A percentile compares a stretch with the other conserved stretches of the same genome.
phyloP scores from a whole-genome alignment of 225 moss, liverwort and hornwort species.

The Polytrichum formosum region DNA sequence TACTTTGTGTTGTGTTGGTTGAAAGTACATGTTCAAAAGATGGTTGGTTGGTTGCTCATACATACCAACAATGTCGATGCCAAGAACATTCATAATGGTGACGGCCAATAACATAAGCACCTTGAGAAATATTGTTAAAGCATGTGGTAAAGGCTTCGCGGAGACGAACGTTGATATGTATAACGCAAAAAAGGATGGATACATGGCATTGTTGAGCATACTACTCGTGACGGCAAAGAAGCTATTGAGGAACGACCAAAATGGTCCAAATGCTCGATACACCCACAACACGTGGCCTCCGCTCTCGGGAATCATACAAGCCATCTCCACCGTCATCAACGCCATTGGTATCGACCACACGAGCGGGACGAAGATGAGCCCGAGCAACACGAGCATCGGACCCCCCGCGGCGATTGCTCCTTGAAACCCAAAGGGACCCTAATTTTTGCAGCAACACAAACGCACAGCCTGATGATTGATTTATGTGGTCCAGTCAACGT shows the following conservation, averaged over 20 bases:
- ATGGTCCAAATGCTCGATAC: conserved; percentile 88
- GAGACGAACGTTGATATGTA: conserved; percentile 34
- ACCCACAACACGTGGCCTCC: conserved; percentile 95
- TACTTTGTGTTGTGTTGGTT: too few relatives aligned
- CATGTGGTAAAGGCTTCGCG: conserved; percentile 19
- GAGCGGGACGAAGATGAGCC: conserved; percentile 25
- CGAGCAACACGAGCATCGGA: conserved; percentile 52
- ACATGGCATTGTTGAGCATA: conserved; percentile 66
- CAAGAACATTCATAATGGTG: conserved; percentile 62
- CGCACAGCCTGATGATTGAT: too few relatives aligned
- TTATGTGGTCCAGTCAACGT: not conserved
- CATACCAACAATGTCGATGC: conserved; percentile 72
- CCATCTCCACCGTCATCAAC: conserved; percentile 72
- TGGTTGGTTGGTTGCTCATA: conserved; percentile 10
- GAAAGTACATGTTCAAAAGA: too few relatives aligned
- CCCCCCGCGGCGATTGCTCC: conserved; percentile 51
- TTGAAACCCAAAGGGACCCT: conserved; percentile 74
- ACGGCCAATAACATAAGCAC: conserved; percentile 40
- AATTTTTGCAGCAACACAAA: not conserved
- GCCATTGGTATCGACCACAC: conserved; percentile 64
- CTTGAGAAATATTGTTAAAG: conserved; percentile 47
- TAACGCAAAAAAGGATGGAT: conserved; percentile 59
- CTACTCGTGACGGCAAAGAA: conserved; percentile 75
- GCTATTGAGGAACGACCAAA: conserved; percentile 75
- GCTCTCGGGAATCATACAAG: conserved; percentile 87